Conservation (phyloP, 495 filamentous ascomycete genomes). For the Geopyxis carbonaria region DNA sequence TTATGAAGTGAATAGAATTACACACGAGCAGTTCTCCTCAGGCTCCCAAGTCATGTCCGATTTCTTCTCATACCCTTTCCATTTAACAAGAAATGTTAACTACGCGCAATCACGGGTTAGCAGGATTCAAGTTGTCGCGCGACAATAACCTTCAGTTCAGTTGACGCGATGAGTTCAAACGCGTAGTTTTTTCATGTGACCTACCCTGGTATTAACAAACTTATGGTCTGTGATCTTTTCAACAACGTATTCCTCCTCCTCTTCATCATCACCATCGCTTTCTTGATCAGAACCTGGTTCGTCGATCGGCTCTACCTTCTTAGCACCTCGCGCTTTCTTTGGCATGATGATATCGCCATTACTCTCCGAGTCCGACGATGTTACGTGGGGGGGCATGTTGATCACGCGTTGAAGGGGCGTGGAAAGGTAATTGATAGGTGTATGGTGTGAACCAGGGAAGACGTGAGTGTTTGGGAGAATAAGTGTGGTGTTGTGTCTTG, state of each 20-base stretch:
- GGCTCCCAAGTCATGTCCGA: conserved; percentile 44
- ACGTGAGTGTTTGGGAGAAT: too few relatives aligned
- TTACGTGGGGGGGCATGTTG: too few relatives aligned
- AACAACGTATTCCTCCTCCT: conserved; percentile 33
- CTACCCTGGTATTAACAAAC: conserved; percentile 32
- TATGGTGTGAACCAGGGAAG: too few relatives aligned
- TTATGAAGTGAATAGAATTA: conserved; percentile 1
- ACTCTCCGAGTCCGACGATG: too few relatives aligned
- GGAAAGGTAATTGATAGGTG: too few relatives aligned
- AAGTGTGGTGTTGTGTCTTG: too few relatives aligned
- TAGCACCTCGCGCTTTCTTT: too few relatives aligned
- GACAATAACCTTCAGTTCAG: not conserved
- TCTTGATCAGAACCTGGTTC: too few relatives aligned
- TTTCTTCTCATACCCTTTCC: conserved; percentile 44
- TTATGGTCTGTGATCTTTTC: conserved; percentile 40
- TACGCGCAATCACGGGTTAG: conserved; percentile 3
- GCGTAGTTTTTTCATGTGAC: conserved; percentile 1
- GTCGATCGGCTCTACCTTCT: too few relatives aligned
- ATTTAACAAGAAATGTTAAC: conserved; percentile 36
- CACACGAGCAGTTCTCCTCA: conserved; percentile 39
- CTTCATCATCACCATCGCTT: conserved; percentile 26
- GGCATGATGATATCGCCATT: too few relatives aligned
- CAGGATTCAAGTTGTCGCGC: conserved; percentile 19
- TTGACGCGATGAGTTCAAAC: not conserved
- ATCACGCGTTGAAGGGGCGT: too few relatives aligned